Evolutionary conservation across 2,329 filamentous ascomycete species (phyloP).

Genomic region (Paecilomyces dactylethromorphus): DNA sequence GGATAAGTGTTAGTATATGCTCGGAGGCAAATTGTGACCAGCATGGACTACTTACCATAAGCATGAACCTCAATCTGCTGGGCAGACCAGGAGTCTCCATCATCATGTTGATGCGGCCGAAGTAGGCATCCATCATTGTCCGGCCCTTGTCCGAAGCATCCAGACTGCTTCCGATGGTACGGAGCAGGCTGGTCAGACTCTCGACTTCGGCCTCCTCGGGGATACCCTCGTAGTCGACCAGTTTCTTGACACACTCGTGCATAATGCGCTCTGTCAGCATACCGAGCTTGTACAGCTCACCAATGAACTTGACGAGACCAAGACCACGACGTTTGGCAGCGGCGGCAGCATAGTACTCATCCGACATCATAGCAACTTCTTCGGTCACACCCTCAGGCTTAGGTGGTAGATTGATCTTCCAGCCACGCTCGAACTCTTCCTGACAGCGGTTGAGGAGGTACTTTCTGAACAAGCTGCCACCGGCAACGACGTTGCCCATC

Average conservation of each 20-base stretch:
- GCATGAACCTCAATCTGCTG: constrained; percentile 91
- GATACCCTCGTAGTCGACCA: constrained; percentile 88
- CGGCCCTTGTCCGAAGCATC: constrained; percentile 76
- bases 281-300: constrained; percentile 95
- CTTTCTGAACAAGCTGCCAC: constrained; percentile 93
- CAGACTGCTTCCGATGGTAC: constrained; percentile 84
- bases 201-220: constrained; percentile 96
- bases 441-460: constrained; percentile 98
- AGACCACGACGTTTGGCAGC: constrained; percentile 95
- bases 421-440: constrained; percentile 97
- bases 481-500: constrained; percentile 77
- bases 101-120: constrained; percentile 77
- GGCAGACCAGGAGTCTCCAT: constrained; percentile 72
- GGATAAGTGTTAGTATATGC: neutral
- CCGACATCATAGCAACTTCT: constrained; percentile 79
- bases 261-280: constrained; percentile 99
- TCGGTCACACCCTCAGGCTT: constrained; percentile 65
- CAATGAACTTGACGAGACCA: constrained; percentile 97
- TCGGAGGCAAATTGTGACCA: neutral
- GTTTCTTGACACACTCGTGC: constrained; percentile 97
- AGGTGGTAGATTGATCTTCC: constrained; percentile 79
- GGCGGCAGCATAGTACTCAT: constrained; percentile 92
- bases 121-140: constrained; percentile 88
- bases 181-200: constrained; percentile 85
- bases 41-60: constrained; percentile 52